phyloP scores from a whole-genome alignment of 1,284 basidiomycete species.

The Ganoderma multipileum region DNA sequence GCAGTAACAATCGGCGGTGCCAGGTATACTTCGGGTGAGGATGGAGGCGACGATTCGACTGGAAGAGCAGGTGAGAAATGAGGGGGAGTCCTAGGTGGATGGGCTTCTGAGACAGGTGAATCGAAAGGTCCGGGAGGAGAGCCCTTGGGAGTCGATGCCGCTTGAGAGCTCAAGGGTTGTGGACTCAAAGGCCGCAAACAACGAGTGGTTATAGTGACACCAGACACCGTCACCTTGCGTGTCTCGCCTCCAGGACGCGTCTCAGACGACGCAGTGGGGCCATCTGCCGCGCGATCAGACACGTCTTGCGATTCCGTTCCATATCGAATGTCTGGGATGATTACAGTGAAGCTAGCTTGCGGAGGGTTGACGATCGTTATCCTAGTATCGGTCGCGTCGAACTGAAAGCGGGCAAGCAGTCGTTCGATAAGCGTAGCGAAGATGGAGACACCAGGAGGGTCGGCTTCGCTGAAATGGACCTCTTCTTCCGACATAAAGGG shows the following conservation, averaged over 20 bases:
- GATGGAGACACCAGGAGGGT: conserved; percentile 79
- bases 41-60: background rate
- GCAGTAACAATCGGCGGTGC: background rate
- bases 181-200: conserved; percentile 45
- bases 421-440: conserved; percentile 87
- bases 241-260: conserved; percentile 40
- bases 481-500: conserved; percentile 55
- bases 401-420: conserved; percentile 82
- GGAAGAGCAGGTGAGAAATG: conserved; percentile 1
- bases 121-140: conserved; percentile 5
- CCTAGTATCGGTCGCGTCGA: conserved; percentile 73
- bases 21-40: background rate
- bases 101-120: background rate
- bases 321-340: conserved; percentile 65
- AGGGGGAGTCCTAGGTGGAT: background rate
- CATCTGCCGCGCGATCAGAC: background rate
- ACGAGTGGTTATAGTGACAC: conserved; percentile 53
- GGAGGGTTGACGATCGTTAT: conserved; percentile 71
- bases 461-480: conserved; percentile 50
- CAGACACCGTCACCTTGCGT: conserved; percentile 57
- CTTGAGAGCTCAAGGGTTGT: conserved; percentile 14
- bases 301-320: conserved; percentile 46
- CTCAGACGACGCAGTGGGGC: conserved; percentile 1
- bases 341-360: conserved; percentile 66
- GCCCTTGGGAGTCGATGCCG: conserved; percentile 2